Conservation (phyloP, 208 protist species). For the Leishmania gerbilli region DNA sequence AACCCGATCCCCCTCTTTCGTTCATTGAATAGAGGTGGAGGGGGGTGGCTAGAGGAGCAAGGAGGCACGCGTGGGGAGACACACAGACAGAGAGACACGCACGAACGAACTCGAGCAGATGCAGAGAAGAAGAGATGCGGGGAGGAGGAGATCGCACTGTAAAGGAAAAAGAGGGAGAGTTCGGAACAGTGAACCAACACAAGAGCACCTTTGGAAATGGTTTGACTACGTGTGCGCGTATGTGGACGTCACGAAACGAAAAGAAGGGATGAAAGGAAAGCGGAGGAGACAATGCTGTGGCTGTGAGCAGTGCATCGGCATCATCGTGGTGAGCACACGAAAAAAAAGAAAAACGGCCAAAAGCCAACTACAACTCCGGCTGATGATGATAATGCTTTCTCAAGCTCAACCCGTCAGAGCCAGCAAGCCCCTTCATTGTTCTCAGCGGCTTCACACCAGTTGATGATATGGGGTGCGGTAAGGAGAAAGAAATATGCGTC, state of each 20-base stretch:
- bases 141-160: not conserved
- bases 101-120: not conserved
- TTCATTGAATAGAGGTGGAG: constrained; percentile 1
- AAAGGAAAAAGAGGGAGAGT: not conserved
- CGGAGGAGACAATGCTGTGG: not conserved
- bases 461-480: not conserved
- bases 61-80: not conserved
- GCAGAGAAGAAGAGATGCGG: not conserved
- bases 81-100: not conserved
- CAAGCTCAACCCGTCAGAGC: not conserved
- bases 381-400: not conserved
- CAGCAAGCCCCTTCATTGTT: not conserved
- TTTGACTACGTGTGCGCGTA: not conserved
- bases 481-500: not conserved
- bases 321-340: not conserved
- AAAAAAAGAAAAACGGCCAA: not conserved
- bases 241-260: not conserved
- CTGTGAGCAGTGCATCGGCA: not conserved
- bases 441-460: not conserved
- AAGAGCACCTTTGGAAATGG: not conserved
- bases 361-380: not conserved
- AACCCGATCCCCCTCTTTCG: not conserved
- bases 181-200: not conserved
- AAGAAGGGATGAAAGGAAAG: not conserved
- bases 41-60: not conserved